A percentile compares a stretch with the other conserved stretches of the same genome.
These are phyloP conservation scores for Speleostelium caveatum DNA, from an alignment of 78 protist genomes.

Conservation along the genomic window DNA sequence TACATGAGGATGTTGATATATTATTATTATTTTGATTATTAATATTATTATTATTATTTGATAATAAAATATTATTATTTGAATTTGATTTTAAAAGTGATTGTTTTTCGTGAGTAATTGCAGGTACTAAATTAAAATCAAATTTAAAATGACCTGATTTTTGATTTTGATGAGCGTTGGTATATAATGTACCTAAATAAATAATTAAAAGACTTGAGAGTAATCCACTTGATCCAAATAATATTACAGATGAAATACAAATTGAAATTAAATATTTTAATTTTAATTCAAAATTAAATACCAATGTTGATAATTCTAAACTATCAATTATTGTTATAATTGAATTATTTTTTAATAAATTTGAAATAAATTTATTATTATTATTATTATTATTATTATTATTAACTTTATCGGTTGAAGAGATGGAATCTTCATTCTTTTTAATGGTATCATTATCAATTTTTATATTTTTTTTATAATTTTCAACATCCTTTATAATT, in stretches of 20 bases:
- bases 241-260: background rate
- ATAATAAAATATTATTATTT: background rate
- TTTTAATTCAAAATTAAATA: conserved; percentile 8
- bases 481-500: background rate
- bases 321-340: conserved; percentile 13
- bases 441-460: background rate
- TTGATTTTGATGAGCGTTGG: background rate
- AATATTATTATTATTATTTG: background rate
- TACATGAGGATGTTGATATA: conserved; percentile 3
- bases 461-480: background rate
- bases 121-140: background rate
- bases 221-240: conserved; percentile 36
- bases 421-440: background rate
- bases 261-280: conserved; percentile 39
- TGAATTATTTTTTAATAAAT: background rate
- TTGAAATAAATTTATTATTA: background rate
- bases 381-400: background rate
- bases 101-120: too few species aligned
- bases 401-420: too few species aligned
- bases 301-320: conserved; percentile 19
- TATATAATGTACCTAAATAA: conserved; percentile 41
- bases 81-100: too few species aligned
- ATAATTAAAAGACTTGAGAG: background rate
- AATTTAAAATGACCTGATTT: background rate
- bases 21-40: background rate